Evolutionary conservation across 805 yeast species (phyloP).

Genomic region (Pachysolen tannophilus): DNA sequence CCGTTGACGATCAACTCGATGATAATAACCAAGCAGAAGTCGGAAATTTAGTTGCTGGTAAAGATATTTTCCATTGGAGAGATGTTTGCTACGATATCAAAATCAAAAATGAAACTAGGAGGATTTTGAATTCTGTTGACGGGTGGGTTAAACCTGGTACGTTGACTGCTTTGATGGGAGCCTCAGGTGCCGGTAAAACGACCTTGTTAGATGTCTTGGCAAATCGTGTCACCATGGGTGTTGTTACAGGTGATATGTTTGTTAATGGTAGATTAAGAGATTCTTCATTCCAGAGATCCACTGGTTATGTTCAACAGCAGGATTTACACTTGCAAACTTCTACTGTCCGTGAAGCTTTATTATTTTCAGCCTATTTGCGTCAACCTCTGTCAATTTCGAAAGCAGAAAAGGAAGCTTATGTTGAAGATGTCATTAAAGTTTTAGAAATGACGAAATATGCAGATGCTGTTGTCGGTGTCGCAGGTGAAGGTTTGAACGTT

Average conservation of each 20-base stretch:
- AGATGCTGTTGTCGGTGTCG: conserved; percentile 73
- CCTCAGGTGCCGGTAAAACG: conserved; percentile 84
- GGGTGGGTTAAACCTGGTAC: conserved; percentile 81
- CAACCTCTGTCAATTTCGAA: conserved; percentile 52
- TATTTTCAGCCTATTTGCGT: conserved; percentile 65
- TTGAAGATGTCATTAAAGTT: conserved; percentile 57
- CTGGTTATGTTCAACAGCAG: conserved; percentile 79
- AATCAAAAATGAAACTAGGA: conserved; percentile 39
- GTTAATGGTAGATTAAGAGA: conserved; percentile 64
- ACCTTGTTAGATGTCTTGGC: conserved; percentile 67
- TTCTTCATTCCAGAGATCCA: conserved; percentile 63
- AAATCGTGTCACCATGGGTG: conserved; percentile 64
- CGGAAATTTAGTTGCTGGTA: conserved; percentile 21
- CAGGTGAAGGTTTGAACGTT: conserved; percentile 65
- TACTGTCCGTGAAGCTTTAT: conserved; percentile 69
- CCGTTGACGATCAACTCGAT: conserved; percentile 17
- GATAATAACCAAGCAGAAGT: conserved; percentile 21
- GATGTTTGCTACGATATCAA: conserved; percentile 53
- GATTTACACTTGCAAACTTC: conserved; percentile 64
- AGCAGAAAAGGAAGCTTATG: conserved; percentile 57
- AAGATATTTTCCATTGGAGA: conserved; percentile 59
- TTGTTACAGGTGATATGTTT: conserved; percentile 61
- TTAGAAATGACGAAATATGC: conserved; percentile 65
- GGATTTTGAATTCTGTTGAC: conserved; percentile 38
- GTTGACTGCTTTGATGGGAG: conserved; percentile 78